Evolutionary conservation across 2,329 filamentous ascomycete genomes (phyloP).

Genomic region (Cordyceps fumosorosea): DNA sequence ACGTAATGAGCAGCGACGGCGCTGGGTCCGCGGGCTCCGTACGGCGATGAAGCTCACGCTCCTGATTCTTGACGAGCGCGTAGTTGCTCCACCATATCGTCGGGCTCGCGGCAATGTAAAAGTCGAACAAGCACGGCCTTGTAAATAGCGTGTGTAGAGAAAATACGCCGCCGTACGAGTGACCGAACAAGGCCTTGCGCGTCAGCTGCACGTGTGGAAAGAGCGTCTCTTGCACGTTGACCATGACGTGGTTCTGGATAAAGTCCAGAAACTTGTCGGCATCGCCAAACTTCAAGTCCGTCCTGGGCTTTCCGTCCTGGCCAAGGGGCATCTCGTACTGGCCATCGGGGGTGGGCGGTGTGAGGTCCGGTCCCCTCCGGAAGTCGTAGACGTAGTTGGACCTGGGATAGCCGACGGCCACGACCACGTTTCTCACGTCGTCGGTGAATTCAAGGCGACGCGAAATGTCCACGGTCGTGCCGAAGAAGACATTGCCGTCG

Average conservation of each 20-base stretch:
- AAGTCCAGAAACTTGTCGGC: constrained; percentile 39
- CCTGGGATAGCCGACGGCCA: constrained; percentile 28
- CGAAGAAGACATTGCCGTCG: constrained; percentile 30
- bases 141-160: constrained; percentile 37
- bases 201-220: constrained; percentile 24
- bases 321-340: constrained; percentile 21
- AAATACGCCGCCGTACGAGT: constrained; percentile 44
- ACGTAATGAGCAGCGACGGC: constrained; percentile 29
- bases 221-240: constrained; percentile 23
- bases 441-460: constrained; percentile 21
- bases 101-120: constrained; percentile 39
- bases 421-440: constrained; percentile 23
- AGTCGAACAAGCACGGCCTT: constrained; percentile 34
- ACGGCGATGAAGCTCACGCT: constrained; percentile 21
- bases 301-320: constrained; percentile 20
- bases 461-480: constrained; percentile 26
- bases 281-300: constrained; percentile 29
- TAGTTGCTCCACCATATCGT: constrained; percentile 41
- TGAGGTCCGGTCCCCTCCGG: constrained; percentile 26
- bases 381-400: constrained; percentile 23
- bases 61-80: constrained; percentile 30
- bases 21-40: constrained; percentile 15
- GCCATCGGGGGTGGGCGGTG: constrained; percentile 20
- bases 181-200: constrained; percentile 39
- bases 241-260: constrained; percentile 33